phyloP scores from a whole-genome alignment of 306 rosid species.

The Glycyrrhiza uralensis region DNA sequence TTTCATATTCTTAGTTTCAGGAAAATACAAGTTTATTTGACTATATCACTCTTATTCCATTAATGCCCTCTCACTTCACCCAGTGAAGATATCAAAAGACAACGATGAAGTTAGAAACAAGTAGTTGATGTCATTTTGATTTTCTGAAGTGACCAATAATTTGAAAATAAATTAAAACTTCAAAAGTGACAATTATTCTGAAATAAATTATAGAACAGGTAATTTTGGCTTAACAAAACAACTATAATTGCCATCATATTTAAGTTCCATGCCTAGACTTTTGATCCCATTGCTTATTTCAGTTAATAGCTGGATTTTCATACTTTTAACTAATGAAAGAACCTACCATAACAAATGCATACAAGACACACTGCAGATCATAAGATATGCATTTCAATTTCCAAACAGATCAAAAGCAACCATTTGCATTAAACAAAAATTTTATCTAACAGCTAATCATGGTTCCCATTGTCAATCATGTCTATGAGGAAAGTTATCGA shows the following conservation, averaged over 20 bases:
- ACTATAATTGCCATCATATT: not conserved
- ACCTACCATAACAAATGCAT: not conserved
- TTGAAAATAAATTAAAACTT: no score
- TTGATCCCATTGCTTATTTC: not conserved
- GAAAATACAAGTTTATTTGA: no score
- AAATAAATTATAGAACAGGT: not conserved
- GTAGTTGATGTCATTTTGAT: no score
- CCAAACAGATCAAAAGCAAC: not conserved
- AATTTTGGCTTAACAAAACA: not conserved
- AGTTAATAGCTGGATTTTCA: not conserved
- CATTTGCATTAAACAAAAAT: slow-evolving; percentile 3
- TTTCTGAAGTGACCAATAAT: no score
- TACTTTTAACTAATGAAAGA: not conserved
- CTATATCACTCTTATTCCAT: no score
- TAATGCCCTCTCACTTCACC: no score
- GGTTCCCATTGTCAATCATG: not conserved
- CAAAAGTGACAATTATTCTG: no score
- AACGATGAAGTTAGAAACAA: no score
- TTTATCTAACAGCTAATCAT: not conserved
- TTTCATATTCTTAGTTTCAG: no score
- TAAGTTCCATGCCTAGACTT: not conserved
- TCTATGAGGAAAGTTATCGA: slow-evolving; percentile 10
- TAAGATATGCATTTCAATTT: slow-evolving; percentile 12
- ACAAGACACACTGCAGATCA: slow-evolving; percentile 5
- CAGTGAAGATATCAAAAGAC: no score